Evolutionary conservation across 139 green algal species (phyloP), one percentile per base, ranked within the genome.

Genomic region (Marvania coccoides): DNA sequence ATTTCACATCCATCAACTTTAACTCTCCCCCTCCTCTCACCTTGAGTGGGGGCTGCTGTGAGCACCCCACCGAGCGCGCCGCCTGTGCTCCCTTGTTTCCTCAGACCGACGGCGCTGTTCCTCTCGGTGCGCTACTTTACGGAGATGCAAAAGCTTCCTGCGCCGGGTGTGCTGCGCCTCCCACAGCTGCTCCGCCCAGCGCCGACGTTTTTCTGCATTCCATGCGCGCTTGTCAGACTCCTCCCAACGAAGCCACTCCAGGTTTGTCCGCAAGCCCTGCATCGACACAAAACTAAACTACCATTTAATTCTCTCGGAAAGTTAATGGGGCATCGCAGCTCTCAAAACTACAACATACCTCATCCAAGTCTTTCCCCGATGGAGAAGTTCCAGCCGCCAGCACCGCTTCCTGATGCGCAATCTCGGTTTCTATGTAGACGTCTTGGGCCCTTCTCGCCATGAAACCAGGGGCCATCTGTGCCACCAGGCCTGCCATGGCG

Each of bases 221-320:
- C 85, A 92, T 45, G 66, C 87, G 0, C 61, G 57, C 64, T 85
- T 77, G 6, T 87, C 83, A n/a, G 70, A 63, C 66, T 85, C 75
- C 82, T 88, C 71, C 68, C 73, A 88, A 23, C 82, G 65, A 53
- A 71, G 74, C 86, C 86, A 92, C 73, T 92, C 86, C 10, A 68
- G 54, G 34, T 88, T 73, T 61, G 59, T 63, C 63, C 84, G 80
- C 46, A 61, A 65, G 36, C 45, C 45, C 7, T 29, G 45, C 45
- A 19, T 6, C 47, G 6, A 34, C 47, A 34, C 23, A 35, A 6
- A 23, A 34, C n/a, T 36, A 26, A 23, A 57, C 23, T n/a, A n/a
- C n/a, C n/a, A n/a, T n/a, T n/a, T n/a, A n/a, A n/a, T n/a, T n/a
- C n/a, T n/a, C n/a, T n/a, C n/a, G n/a, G n/a, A n/a, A n/a, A n/a